Conservation (phyloP, 768 basidiomycete species). For the Boletus huronensis region DNA sequence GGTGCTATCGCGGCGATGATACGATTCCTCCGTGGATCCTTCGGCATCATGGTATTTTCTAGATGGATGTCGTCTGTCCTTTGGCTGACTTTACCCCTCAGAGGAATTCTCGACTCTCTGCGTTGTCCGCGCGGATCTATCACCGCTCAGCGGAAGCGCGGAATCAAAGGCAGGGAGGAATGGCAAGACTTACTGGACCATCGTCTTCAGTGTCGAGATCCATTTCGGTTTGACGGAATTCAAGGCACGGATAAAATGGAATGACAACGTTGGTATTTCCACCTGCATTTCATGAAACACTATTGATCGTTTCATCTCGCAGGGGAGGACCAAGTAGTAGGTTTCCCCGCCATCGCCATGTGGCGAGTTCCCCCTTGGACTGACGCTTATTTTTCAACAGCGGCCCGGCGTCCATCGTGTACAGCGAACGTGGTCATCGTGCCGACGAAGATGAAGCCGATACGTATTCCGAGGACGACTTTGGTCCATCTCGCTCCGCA, state of each 20-base stretch:
- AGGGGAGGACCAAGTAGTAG: slow-evolving; percentile 75
- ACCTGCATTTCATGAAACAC: background rate
- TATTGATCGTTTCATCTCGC: slow-evolving; percentile 5
- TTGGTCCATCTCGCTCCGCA: slow-evolving; percentile 29
- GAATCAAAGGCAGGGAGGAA: slow-evolving; percentile 60
- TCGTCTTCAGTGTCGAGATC: slow-evolving; percentile 80
- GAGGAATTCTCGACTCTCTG: slow-evolving; percentile 76
- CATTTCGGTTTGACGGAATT: slow-evolving; percentile 83
- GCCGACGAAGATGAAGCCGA: slow-evolving; percentile 73
- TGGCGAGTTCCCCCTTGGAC: background rate
- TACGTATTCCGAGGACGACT: slow-evolving; percentile 62
- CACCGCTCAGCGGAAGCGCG: slow-evolving; percentile 67
- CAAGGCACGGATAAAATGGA: slow-evolving; percentile 78
- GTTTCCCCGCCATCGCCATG: slow-evolving; percentile 17
- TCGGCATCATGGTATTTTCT: slow-evolving; percentile 40
- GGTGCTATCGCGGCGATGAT: slow-evolving; percentile 80
- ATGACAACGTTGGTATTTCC: slow-evolving; percentile 57
- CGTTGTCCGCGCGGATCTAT: slow-evolving; percentile 74
- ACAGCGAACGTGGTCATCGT: slow-evolving; percentile 75
- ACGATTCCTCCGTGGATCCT: slow-evolving; percentile 72
- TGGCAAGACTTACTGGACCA: slow-evolving; percentile 77
- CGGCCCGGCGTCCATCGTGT: slow-evolving; percentile 76
- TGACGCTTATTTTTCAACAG: slow-evolving; percentile 34
- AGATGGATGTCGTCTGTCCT: background rate
- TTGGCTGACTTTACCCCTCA: slow-evolving; percentile 19